phyloP scores from a whole-genome alignment of 371 early-diverging fungal genomes.

The Amoeboradix gromovi region DNA sequence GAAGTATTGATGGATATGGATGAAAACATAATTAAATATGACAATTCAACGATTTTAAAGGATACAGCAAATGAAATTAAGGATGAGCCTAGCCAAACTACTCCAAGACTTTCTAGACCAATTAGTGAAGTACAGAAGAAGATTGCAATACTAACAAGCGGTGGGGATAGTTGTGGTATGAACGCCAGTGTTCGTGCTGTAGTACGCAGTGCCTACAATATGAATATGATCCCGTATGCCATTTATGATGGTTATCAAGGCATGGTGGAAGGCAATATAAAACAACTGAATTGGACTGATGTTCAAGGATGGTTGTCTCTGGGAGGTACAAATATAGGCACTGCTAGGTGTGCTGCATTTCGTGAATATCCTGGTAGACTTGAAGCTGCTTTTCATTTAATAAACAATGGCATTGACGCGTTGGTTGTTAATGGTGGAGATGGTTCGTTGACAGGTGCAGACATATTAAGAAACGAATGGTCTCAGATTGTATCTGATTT shows the following conservation, averaged over 20 bases:
- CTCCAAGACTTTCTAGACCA: too few relatives aligned
- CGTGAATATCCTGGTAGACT: slow-evolving; percentile 58
- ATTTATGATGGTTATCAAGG: slow-evolving; percentile 92
- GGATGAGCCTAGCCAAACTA: too few relatives aligned
- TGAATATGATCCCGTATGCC: slow-evolving; percentile 54
- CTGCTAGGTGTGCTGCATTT: slow-evolving; percentile 72
- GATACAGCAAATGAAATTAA: too few relatives aligned
- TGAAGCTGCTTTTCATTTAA: slow-evolving; percentile 52
- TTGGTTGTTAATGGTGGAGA: slow-evolving; percentile 95
- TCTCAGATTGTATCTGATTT: slow-evolving; percentile 43
- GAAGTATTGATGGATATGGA: too few relatives aligned
- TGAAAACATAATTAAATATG: too few relatives aligned
- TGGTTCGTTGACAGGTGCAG: slow-evolving; percentile 90
- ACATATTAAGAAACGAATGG: slow-evolving; percentile 77
- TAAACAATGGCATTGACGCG: slow-evolving; percentile 69
- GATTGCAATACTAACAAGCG: slow-evolving; percentile 80
- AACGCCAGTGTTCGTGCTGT: slow-evolving; percentile 84
- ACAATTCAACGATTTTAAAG: too few relatives aligned
- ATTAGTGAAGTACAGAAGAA: too few relatives aligned
- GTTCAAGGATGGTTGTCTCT: slow-evolving; percentile 52
- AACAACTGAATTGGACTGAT: slow-evolving; percentile 55
- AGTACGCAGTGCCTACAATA: slow-evolving; percentile 58
- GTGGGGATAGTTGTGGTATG: slow-evolving; percentile 98
- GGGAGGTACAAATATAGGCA: slow-evolving; percentile 94
- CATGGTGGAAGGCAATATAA: slow-evolving; percentile 70